phyloP scores from a whole-genome alignment of 495 filamentous ascomycete species.

The Penicillium lividum region DNA sequence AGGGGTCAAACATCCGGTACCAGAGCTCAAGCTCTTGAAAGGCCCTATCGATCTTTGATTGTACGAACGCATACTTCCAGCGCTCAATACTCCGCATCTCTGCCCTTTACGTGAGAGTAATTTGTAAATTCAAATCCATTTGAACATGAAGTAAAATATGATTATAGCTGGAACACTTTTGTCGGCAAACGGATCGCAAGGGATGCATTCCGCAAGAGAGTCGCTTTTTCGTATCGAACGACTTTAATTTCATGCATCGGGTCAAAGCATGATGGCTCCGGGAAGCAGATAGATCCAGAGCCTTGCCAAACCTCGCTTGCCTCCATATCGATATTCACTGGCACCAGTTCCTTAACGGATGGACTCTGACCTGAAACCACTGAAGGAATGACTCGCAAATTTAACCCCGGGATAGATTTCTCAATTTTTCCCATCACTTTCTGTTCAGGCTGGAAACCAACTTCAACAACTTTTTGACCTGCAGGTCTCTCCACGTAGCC shows the following conservation, averaged over 20 bases:
- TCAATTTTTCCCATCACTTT: background rate
- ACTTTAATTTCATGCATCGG: constrained; percentile 8
- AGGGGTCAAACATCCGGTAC: too few species aligned
- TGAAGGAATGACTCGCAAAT: constrained; percentile 5
- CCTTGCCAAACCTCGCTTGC: constrained; percentile 5
- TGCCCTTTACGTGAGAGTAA: too few species aligned
- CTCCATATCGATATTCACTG: background rate
- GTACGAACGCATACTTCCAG: too few species aligned
- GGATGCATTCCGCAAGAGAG: constrained; percentile 6
- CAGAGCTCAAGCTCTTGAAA: too few species aligned
- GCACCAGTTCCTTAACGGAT: background rate
- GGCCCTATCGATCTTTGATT: too few species aligned
- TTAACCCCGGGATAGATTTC: constrained; percentile 2
- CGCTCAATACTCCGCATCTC: too few species aligned
- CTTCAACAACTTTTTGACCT: constrained; percentile 5
- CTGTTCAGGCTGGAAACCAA: constrained; percentile 7
- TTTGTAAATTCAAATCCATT: too few species aligned
- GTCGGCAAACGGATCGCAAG: background rate
- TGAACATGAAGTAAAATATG: too few species aligned
- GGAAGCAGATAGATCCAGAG: constrained; percentile 7
- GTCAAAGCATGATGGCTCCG: constrained; percentile 5
- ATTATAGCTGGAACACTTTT: constrained; percentile 6
- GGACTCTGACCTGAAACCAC: background rate
- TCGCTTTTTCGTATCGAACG: constrained; percentile 3
- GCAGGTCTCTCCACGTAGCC: constrained; percentile 3